These are phyloP conservation scores for Xylaria sp. DNA, from an alignment of 2,329 filamentous ascomycete species.

Conservation along the genomic window DNA sequence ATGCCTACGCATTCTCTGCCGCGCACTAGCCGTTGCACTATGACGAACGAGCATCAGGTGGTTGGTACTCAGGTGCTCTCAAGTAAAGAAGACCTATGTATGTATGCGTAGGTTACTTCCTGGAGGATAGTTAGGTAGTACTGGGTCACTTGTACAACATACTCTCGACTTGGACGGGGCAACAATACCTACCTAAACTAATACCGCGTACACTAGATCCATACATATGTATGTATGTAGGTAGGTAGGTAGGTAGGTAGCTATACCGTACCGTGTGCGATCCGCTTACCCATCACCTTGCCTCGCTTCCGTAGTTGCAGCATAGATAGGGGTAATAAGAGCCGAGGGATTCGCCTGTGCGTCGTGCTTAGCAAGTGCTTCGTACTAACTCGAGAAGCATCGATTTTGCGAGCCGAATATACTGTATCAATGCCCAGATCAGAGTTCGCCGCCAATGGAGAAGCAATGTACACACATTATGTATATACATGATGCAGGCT, in stretches of 20 bases:
- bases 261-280: slow-evolving; percentile 14
- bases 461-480: slow-evolving; percentile 7
- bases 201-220: slow-evolving; percentile 4
- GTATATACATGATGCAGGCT: slow-evolving; percentile 20
- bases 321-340: slow-evolving; percentile 30
- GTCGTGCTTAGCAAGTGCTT: slow-evolving; percentile 19
- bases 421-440: not conserved
- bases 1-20: slow-evolving; percentile 16
- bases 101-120: not conserved
- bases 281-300: slow-evolving; percentile 29
- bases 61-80: not conserved
- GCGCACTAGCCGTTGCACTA: slow-evolving; percentile 27
- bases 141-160: slow-evolving; percentile 19
- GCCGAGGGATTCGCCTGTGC: slow-evolving; percentile 21
- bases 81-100: slow-evolving; percentile 1
- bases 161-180: slow-evolving; percentile 11
- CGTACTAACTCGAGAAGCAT: not conserved
- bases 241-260: not conserved
- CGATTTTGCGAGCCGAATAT: not conserved
- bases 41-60: slow-evolving; percentile 23
- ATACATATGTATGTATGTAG: slow-evolving; percentile 14
- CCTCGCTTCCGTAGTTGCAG: slow-evolving; percentile 17
- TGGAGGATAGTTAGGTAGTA: not conserved
- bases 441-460: not conserved
- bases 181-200: slow-evolving; percentile 4